Percentiles rank a stretch among this genome's conserved stretches.
Conservation (phyloP, 305 asterid genomes). For the Fraxinus sp. region DNA sequence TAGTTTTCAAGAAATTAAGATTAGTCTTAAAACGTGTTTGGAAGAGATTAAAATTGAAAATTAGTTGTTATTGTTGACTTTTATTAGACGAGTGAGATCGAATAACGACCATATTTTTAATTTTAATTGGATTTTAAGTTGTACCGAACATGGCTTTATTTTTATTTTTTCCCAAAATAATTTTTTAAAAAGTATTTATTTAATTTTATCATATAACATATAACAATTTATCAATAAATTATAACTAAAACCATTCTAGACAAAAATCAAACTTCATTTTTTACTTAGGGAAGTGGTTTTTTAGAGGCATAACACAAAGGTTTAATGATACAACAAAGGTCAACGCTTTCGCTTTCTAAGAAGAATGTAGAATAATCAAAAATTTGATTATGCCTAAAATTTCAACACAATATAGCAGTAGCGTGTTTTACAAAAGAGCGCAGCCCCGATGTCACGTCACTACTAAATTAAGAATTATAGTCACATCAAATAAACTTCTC, state of each 20-base stretch:
- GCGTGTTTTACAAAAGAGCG: slow-evolving; percentile 40
- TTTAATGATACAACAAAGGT: slow-evolving; percentile 18
- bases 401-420: slow-evolving; percentile 20
- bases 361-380: slow-evolving; percentile 13
- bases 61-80: too few relatives aligned
- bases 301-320: not conserved
- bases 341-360: slow-evolving; percentile 34
- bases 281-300: not conserved
- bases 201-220: not conserved
- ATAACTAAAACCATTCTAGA: not conserved
- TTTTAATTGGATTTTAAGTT: too few relatives aligned
- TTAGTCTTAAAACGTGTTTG: not conserved
- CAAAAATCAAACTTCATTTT: not conserved
- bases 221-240: too few relatives aligned
- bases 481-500: slow-evolving; percentile 45
- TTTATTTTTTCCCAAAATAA: not conserved
- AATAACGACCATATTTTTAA: too few relatives aligned
- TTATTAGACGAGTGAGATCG: too few relatives aligned
- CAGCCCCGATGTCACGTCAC: slow-evolving; percentile 49
- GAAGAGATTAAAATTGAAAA: too few relatives aligned
- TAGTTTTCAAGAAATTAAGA: not conserved
- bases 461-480: slow-evolving; percentile 34
- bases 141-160: too few relatives aligned
- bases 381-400: not conserved
- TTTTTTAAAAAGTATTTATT: too few relatives aligned